Conservation (phyloP, 768 basidiomycete species). For the Phallus indusiatus region DNA sequence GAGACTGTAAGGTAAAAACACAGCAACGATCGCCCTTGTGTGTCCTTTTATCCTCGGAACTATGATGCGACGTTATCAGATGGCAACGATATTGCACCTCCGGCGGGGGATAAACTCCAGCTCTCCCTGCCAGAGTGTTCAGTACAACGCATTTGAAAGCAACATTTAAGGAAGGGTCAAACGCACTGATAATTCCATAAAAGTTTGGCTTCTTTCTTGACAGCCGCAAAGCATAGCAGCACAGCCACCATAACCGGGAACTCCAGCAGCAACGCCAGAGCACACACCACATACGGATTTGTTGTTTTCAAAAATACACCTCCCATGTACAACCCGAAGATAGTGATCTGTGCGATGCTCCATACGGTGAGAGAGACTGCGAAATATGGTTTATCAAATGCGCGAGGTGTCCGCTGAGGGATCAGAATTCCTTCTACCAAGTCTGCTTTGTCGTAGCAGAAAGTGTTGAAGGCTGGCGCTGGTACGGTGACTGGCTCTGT, state of each 20-base stretch:
- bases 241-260: background rate
- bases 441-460: background rate
- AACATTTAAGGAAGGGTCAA: too few relatives aligned
- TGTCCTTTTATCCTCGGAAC: too few relatives aligned
- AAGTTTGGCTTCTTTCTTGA: background rate
- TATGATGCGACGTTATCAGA: too few relatives aligned
- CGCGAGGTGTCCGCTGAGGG: background rate
- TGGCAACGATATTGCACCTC: too few relatives aligned
- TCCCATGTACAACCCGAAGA: background rate
- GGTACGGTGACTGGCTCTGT: background rate
- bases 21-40: too few relatives aligned
- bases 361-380: background rate
- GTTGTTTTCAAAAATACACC: background rate
- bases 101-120: too few relatives aligned
- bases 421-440: background rate
- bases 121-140: too few relatives aligned
- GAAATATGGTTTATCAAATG: background rate
- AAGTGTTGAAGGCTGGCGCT: background rate
- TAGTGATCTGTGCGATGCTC: background rate
- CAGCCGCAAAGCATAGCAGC: background rate
- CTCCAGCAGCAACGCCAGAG: background rate
- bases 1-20: too few relatives aligned
- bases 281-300: background rate
- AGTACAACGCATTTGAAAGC: too few relatives aligned
- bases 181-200: background rate